These are phyloP conservation scores for Maudiozyma serrabonitensis DNA, from an alignment of 805 yeast genomes.

Conservation along the genomic window DNA sequence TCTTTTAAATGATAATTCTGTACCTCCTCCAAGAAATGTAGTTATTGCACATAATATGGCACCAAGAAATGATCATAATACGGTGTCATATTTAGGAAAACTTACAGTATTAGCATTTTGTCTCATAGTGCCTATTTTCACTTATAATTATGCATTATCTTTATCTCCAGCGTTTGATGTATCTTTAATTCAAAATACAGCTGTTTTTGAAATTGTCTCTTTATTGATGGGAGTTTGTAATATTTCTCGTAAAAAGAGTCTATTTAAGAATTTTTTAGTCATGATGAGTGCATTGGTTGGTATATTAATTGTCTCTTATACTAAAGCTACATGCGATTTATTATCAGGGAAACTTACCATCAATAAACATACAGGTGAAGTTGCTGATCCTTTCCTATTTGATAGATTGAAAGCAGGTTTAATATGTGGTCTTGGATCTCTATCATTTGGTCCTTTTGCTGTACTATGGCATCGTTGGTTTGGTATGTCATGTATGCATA, in stretches of 20 bases:
- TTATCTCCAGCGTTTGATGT: slow-evolving; percentile 27
- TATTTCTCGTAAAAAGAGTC: slow-evolving; percentile 17
- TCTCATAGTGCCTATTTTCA: slow-evolving; percentile 13
- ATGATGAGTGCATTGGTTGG: slow-evolving; percentile 24
- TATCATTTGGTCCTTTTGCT: slow-evolving; percentile 27
- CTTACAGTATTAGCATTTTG: slow-evolving; percentile 12
- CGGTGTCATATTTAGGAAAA: slow-evolving; percentile 8
- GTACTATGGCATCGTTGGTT: slow-evolving; percentile 26
- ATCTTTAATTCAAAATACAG: slow-evolving; percentile 24
- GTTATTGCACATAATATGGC: neutral
- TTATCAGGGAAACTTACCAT: slow-evolving; percentile 27
- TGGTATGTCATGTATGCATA: slow-evolving; percentile 5
- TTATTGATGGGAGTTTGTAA: slow-evolving; percentile 26
- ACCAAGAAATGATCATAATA: neutral
- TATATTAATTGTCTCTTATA: slow-evolving; percentile 24
- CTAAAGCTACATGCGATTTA: slow-evolving; percentile 27
- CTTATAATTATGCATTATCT: slow-evolving; percentile 13
- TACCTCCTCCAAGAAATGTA: neutral
- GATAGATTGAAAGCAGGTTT: slow-evolving; percentile 28
- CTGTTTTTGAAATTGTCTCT: slow-evolving; percentile 27
- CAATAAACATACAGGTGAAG: slow-evolving; percentile 27
- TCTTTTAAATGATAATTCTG: neutral
- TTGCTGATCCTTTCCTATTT: slow-evolving; percentile 28
- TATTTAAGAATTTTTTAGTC: slow-evolving; percentile 19
- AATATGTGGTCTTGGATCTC: slow-evolving; percentile 27